Evolutionary conservation across 371 early-diverging fungal genomes (phyloP), one percentile per base, ranked within the genome.

Genomic region (Apophysomyces trapeziformis): DNA sequence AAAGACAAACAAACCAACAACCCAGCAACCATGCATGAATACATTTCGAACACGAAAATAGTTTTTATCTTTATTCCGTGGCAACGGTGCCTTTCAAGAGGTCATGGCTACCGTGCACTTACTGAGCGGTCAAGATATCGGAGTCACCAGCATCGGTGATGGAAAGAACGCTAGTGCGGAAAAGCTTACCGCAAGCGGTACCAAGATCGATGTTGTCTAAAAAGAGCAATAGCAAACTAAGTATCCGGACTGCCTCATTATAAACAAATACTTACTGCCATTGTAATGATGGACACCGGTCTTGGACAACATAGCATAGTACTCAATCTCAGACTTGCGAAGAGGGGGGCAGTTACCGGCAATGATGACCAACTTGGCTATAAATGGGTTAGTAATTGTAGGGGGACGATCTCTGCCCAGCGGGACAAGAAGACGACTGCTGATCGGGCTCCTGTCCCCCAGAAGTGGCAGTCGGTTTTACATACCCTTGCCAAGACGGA

Each of bases 241-340:
- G 11, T 41, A 13, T 60, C 32, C 6, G 13, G 38, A 54, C 65
- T n/a, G 54, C 16, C 8, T 21, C 9, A 1, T 50, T 21, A 26
- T 26, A 26, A 26, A 26, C 32, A 11, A 11, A 7, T 18, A 50
- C 84, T 78, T 73, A 84, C 87, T 91, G 74, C 93, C 92, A 79
- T 85, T 79, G 92, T 93, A 98, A 93, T 98, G 97, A 90, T 96
- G 96, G 72, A 98, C 98, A 87, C 89, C 90, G 78, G 97, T 96
- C 93, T 97, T 96, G 86, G 96, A 93, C 79, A 98, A 89, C 98
- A 98, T 98, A 83, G 98, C 98, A 87, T 97, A 97, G 95, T 98
- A 98, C 90, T 98, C 97, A 76, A 98, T 90, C 92, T 98, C 98
- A 65, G 95, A 94, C 90, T 96, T 97, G 83, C 98, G 90, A 80